A percentile compares a stretch with the other conserved stretches of the same genome.
Evolutionary conservation across 1,139 yeast genomes (phyloP).

Genomic region (Saccharomyces hybrid): DNA sequence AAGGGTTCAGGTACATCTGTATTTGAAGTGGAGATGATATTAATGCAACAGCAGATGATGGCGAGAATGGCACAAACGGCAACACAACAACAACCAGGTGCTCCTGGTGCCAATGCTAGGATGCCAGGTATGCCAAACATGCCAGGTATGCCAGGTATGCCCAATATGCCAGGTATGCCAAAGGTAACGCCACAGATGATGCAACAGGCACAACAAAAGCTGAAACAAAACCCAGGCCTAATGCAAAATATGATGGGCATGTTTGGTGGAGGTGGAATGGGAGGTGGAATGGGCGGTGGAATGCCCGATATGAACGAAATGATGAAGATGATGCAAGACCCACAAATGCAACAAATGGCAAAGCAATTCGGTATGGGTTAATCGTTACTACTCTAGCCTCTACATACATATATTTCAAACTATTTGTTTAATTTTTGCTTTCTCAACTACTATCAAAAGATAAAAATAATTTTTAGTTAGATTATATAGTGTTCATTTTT

Average conservation of each 20-base stretch:
- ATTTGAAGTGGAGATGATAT: slow-evolving; percentile 86
- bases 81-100: slow-evolving; percentile 14
- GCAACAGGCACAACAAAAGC: slow-evolving; percentile 45
- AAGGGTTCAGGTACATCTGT: slow-evolving; percentile 94
- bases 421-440: slow-evolving; percentile 2
- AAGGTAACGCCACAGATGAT: slow-evolving; percentile 33
- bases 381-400: not conserved
- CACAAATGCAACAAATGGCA: slow-evolving; percentile 75
- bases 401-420: not conserved
- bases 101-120: slow-evolving; percentile 17
- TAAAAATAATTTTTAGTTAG: not conserved
- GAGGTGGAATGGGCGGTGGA: slow-evolving; percentile 39
- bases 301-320: slow-evolving; percentile 44
- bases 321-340: slow-evolving; percentile 61
- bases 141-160: too few relatives aligned
- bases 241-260: slow-evolving; percentile 50
- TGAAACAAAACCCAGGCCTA: slow-evolving; percentile 59
- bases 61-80: slow-evolving; percentile 83
- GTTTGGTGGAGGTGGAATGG: slow-evolving; percentile 44
- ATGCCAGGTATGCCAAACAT: slow-evolving; percentile 32
- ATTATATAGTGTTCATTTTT: not conserved
- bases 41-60: slow-evolving; percentile 92
- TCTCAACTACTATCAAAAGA: slow-evolving; percentile 1
- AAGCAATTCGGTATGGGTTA: slow-evolving; percentile 47
- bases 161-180: too few relatives aligned